These are phyloP conservation scores for Psilocybe cubensis DNA, from an alignment of 768 basidiomycete genomes.

Conservation along the genomic window DNA sequence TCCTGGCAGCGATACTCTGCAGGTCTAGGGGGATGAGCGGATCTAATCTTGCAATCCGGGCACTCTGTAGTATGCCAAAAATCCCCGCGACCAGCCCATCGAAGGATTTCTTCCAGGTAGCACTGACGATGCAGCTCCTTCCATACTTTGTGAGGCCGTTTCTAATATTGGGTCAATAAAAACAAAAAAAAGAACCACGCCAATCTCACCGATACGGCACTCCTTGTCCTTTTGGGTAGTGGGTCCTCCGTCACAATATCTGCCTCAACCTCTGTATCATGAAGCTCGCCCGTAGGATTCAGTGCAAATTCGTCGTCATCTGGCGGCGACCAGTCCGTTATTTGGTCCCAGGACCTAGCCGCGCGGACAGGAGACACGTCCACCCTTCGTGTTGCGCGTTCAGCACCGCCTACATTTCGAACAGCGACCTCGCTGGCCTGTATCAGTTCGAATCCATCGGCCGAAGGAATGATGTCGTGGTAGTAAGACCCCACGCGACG, in stretches of 20 bases:
- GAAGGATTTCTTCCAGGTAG: not conserved
- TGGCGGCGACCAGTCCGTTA: not conserved
- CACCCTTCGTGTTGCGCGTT: not conserved
- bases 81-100: not conserved
- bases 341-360: not conserved
- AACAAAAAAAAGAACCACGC: not conserved
- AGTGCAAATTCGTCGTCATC: not conserved
- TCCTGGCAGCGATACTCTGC: not conserved
- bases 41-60: not conserved
- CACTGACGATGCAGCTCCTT: not conserved
- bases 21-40: not conserved
- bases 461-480: not conserved
- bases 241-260: not conserved
- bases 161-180: not conserved
- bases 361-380: not conserved
- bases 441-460: not conserved
- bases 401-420: not conserved
- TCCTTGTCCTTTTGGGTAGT: not conserved
- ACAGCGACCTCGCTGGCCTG: not conserved
- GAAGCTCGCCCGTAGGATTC: not conserved
- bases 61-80: not conserved
- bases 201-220: slow-evolving; percentile 1
- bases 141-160: not conserved
- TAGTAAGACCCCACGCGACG: no score
- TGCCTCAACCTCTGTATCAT: not conserved